These are phyloP conservation scores for Rhododendron simsii DNA, from an alignment of 148 eudicot species.

Conservation along the genomic window DNA sequence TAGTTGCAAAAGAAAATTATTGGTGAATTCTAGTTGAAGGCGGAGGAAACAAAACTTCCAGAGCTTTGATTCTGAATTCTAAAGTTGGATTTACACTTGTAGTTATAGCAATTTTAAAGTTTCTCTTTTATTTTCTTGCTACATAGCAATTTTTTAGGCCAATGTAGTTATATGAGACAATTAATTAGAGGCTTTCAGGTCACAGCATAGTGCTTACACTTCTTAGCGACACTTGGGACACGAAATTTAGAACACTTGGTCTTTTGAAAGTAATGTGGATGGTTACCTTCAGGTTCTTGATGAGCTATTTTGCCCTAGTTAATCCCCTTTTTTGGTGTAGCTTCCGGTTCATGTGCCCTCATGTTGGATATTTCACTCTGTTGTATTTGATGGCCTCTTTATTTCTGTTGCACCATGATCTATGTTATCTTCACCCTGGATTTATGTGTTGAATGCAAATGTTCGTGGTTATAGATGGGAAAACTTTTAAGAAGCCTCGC, in stretches of 20 bases:
- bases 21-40: neutral
- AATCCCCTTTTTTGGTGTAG: neutral
- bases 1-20: neutral
- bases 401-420: neutral
- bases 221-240: neutral
- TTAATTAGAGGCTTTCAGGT: neutral
- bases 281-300: neutral
- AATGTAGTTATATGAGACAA: neutral
- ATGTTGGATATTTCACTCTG: neutral
- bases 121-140: neutral
- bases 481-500: conserved; percentile 19
- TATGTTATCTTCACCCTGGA: neutral
- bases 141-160: neutral
- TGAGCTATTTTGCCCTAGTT: neutral
- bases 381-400: neutral
- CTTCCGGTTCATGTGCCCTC: neutral
- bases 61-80: neutral
- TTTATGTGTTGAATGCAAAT: neutral
- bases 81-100: no score
- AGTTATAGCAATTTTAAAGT: neutral
- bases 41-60: neutral
- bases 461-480: conserved; percentile 3
- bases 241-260: neutral
- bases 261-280: neutral
- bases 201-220: neutral